Evolutionary conservation across 2,329 filamentous ascomycete genomes (phyloP).

Genomic region (Arthrobotrys sphaeroides): DNA sequence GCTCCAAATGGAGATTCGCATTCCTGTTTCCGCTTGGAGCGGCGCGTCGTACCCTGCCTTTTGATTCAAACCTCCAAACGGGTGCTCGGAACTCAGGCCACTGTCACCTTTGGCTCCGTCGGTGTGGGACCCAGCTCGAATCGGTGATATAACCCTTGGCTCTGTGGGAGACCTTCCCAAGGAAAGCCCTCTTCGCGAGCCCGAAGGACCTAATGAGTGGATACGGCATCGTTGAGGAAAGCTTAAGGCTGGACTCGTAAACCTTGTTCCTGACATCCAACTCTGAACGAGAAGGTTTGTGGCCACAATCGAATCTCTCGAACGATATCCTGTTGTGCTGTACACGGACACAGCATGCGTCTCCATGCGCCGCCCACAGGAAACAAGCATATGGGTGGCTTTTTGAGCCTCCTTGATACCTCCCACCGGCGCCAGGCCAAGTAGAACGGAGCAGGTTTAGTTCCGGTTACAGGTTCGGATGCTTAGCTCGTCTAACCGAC

Average conservation of each 20-base stretch:
- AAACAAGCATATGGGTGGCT: neutral
- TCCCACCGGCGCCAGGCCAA: constrained; percentile 7
- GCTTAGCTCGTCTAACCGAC: constrained; percentile 9
- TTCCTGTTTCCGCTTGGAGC: constrained; percentile 43
- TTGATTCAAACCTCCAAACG: constrained; percentile 20
- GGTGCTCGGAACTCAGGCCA: constrained; percentile 52
- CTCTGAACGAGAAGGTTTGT: neutral
- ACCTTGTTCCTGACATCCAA: constrained; percentile 2
- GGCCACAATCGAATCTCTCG: neutral
- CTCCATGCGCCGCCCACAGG: neutral
- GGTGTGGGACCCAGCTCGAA: constrained; percentile 17
- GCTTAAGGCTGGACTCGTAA: neutral
- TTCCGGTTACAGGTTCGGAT: constrained; percentile 13
- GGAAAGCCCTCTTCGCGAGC: neutral
- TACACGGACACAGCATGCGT: neutral
- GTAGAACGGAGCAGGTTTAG: too few species aligned
- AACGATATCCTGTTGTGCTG: too few species aligned
- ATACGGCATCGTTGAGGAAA: neutral
- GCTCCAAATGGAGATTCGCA: constrained; percentile 33
- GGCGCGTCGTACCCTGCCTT: constrained; percentile 37
- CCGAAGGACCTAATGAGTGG: neutral
- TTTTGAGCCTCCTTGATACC: constrained; percentile 50
- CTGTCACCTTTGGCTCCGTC: constrained; percentile 48
- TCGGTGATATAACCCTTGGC: constrained; percentile 20
- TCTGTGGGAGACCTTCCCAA: neutral